phyloP scores from a whole-genome alignment of 495 filamentous ascomycete species.

The Neurospora pannonica region DNA sequence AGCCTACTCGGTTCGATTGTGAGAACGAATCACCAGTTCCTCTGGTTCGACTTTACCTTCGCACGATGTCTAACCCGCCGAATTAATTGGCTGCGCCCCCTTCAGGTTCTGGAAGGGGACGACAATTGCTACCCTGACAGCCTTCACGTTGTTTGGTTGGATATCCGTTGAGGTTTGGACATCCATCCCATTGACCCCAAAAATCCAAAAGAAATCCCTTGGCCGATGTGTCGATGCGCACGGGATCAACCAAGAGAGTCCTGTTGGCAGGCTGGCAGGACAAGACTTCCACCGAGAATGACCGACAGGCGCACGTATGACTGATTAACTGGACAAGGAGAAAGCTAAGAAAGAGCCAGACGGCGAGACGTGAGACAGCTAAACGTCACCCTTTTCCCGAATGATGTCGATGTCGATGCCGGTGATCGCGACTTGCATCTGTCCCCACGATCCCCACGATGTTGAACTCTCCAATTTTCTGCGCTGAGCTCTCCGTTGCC shows the following conservation, averaged over 20 bases:
- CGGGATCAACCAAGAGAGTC: not conserved
- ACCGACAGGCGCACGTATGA: not conserved
- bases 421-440: not conserved
- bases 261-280: not conserved
- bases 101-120: not conserved
- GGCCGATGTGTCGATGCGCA: not conserved
- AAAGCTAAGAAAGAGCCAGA: not conserved
- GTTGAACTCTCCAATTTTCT: not conserved
- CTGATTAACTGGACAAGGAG: not conserved
- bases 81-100: not conserved
- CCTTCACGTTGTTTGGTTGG: not conserved
- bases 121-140: not conserved
- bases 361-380: not conserved
- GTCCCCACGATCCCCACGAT: not conserved
- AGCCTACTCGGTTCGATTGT: not conserved
- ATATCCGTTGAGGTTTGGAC: not conserved
- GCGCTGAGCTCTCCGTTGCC: not conserved
- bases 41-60: not conserved
- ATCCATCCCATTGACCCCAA: not conserved
- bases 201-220: not conserved
- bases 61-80: not conserved
- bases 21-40: not conserved
- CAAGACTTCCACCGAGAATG: not conserved
- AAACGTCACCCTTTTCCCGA: not conserved
- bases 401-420: not conserved